These are phyloP conservation scores for Fusarium guadeloupense DNA, from an alignment of 2,329 filamentous ascomycete species.

Conservation along the genomic window DNA sequence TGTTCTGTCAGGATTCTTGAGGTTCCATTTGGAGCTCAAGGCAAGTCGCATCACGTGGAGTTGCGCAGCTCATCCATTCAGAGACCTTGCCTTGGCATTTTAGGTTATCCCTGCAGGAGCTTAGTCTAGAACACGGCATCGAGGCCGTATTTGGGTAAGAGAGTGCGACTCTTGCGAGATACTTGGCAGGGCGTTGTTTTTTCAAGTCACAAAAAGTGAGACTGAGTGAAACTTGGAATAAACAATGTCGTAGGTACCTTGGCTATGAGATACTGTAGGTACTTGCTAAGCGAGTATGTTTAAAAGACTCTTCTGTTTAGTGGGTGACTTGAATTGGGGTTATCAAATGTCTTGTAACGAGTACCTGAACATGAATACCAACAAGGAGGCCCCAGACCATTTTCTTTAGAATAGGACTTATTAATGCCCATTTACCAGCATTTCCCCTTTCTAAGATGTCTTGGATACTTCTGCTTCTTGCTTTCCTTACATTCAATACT, in stretches of 20 bases:
- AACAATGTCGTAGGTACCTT: conserved; percentile 1
- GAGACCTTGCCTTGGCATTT: conserved; percentile 15
- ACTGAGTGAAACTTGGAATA: conserved; percentile 11
- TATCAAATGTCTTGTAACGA: too few species aligned
- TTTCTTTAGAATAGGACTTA: too few species aligned
- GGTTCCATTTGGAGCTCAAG: conserved; percentile 23
- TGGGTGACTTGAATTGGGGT: too few species aligned
- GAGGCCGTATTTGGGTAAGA: conserved; percentile 15
- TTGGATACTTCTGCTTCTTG: too few species aligned
- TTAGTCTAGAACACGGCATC: conserved; percentile 19
- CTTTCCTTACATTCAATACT: too few species aligned
- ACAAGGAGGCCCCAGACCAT: too few species aligned
- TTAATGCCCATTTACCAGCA: too few species aligned
- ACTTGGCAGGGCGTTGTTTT: conserved; percentile 13
- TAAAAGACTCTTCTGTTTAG: too few species aligned
- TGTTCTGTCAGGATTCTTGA: conserved; percentile 20
- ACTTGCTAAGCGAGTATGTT: too few species aligned
- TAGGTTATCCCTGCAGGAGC: conserved; percentile 24
- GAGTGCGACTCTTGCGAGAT: conserved; percentile 4
- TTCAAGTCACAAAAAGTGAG: conserved; percentile 1
- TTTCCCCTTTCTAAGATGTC: too few species aligned
- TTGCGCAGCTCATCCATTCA: conserved; percentile 32
- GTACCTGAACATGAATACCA: too few species aligned
- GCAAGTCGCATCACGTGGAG: conserved; percentile 42
- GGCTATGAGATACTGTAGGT: too few species aligned